A percentile compares a stretch with the other conserved stretches of the same genome.
phyloP scores from a whole-genome alignment of 2,329 filamentous ascomycete genomes.

The Diaporthe sp. region DNA sequence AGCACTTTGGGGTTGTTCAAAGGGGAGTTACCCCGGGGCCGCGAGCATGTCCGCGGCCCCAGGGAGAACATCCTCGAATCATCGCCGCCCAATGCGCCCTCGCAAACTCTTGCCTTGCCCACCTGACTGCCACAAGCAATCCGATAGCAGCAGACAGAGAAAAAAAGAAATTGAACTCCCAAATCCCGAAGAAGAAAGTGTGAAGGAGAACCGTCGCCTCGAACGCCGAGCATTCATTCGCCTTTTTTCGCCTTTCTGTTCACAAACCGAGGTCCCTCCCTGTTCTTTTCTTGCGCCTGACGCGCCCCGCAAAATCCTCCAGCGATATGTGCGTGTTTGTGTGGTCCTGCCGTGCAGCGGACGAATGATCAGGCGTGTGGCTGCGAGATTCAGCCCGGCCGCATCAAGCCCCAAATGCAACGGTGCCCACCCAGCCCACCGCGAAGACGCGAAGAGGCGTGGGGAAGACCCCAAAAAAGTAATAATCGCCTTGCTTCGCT shows the following conservation, averaged over 20 bases:
- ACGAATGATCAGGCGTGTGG: constrained; percentile 4
- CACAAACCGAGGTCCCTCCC: not conserved
- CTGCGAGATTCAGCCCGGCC: constrained; percentile 4
- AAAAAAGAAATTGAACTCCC: not conserved
- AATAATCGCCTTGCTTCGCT: not conserved
- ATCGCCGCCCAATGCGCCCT: not conserved
- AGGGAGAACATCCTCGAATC: not conserved
- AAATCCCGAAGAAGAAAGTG: not conserved
- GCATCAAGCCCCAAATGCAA: constrained; percentile 24
- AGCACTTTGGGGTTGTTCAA: not conserved
- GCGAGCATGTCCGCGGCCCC: not conserved
- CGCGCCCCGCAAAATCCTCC: not conserved
- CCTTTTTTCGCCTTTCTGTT: constrained; percentile 11
- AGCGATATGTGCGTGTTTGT: not conserved
- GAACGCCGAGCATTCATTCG: constrained; percentile 9
- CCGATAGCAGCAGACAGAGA: not conserved
- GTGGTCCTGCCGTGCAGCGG: not conserved
- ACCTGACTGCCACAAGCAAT: not conserved
- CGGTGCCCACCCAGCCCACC: not conserved
- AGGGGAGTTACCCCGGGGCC: not conserved
- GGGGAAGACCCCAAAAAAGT: not conserved
- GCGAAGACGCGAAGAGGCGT: not conserved
- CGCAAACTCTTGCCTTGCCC: constrained; percentile 15
- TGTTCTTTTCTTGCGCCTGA: constrained; percentile 5
- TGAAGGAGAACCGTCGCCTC: not conserved